A percentile compares a stretch with the other conserved stretches of the same genome.
These are phyloP conservation scores for Linnemannia hyalina DNA, from an alignment of 192 early-diverging fungal species.

Conservation along the genomic window DNA sequence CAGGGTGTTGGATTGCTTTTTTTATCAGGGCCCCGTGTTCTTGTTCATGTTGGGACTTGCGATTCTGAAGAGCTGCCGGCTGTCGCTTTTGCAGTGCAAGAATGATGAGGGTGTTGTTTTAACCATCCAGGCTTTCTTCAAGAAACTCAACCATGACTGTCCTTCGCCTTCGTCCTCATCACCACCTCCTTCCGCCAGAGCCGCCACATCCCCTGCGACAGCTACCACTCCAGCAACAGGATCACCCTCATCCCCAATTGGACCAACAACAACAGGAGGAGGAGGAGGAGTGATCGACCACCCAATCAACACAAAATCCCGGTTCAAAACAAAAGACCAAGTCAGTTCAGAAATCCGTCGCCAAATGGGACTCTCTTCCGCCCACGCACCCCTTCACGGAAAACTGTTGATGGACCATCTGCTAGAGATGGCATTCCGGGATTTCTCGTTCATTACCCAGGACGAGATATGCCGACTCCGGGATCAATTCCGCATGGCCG, in stretches of 20 bases:
- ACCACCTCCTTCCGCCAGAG: not conserved
- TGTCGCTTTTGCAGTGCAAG: conserved; percentile 19
- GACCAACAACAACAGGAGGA: not conserved
- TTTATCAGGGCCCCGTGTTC: conserved; percentile 29
- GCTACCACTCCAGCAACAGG: not conserved
- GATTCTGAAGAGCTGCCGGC: conserved; percentile 45
- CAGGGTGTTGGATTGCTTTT: conserved; percentile 47
- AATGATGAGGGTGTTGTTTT: conserved; percentile 41
- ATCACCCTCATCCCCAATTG: not conserved
- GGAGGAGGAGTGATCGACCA: not conserved
- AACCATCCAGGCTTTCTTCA: conserved; percentile 38
- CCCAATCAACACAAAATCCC: not conserved
- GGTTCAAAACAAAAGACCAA: not conserved
- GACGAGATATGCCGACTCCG: conserved; percentile 34
- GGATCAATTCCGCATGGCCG: conserved; percentile 42
- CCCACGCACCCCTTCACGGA: not conserved
- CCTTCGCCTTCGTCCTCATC: not conserved
- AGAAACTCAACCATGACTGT: conserved; percentile 6
- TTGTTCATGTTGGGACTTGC: conserved; percentile 47
- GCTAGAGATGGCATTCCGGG: conserved; percentile 22
- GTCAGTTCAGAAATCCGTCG: not conserved
- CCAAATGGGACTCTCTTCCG: not conserved
- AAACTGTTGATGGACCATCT: conserved; percentile 33
- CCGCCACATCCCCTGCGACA: not conserved
- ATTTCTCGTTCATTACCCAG: conserved; percentile 38